Conservation (phyloP, 768 basidiomycete genomes). For the Phanerochaete sordida region DNA sequence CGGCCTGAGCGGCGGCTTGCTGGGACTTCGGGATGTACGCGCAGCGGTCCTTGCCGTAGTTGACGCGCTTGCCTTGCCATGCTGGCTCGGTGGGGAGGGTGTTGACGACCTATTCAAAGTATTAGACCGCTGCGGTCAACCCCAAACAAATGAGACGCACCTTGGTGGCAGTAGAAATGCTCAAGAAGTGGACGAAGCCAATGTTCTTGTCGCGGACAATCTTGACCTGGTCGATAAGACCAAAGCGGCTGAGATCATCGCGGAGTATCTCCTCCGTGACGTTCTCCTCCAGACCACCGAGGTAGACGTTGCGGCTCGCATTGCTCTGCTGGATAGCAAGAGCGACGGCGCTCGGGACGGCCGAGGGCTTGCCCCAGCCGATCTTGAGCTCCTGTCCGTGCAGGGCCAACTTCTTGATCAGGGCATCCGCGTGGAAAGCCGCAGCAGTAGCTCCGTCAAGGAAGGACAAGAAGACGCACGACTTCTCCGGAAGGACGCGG, state of each 20-base stretch:
- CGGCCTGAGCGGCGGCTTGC: constrained; percentile 83
- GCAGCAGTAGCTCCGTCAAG: constrained; percentile 90
- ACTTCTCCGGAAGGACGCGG: constrained; percentile 93
- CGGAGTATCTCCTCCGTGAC: constrained; percentile 90
- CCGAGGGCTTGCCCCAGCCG: constrained; percentile 95
- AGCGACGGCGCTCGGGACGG: constrained; percentile 81
- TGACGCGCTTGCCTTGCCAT: constrained; percentile 96
- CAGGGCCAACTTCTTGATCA: constrained; percentile 87
- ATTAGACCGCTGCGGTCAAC: not conserved
- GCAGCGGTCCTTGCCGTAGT: constrained; percentile 98
- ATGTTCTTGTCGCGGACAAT: constrained; percentile 99
- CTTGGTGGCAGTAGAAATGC: constrained; percentile 93
- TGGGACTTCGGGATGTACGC: constrained; percentile 96
- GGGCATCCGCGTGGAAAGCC: constrained; percentile 96
- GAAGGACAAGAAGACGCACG: constrained; percentile 98
- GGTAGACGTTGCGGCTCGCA: constrained; percentile 93
- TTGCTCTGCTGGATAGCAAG: constrained; percentile 89
- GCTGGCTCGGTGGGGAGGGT: constrained; percentile 87
- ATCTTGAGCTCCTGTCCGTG: constrained; percentile 98
- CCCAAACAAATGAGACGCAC: constrained; percentile 38
- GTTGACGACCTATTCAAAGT: constrained; percentile 71
- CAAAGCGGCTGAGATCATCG: constrained; percentile 90
- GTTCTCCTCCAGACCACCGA: constrained; percentile 88
- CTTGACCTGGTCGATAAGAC: constrained; percentile 98
- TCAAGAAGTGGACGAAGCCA: constrained; percentile 97